phyloP scores from a whole-genome alignment of 139 green algal species.

The Chlorella sorokiniana region DNA sequence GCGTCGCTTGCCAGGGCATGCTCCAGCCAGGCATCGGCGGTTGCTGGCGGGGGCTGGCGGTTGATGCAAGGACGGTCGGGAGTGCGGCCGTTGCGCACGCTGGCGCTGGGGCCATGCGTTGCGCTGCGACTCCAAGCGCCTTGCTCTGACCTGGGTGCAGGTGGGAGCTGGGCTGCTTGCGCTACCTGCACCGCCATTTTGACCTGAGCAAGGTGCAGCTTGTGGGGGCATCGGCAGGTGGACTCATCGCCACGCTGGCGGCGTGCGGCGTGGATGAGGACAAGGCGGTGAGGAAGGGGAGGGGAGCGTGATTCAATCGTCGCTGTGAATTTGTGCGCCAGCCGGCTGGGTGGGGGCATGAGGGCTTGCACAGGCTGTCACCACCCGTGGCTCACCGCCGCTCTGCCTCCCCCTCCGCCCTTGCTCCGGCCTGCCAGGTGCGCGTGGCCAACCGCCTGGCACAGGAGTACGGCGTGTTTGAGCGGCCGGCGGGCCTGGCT shows the following conservation, averaged over 20 bases:
- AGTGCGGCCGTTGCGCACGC: too few relatives aligned
- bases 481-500: constrained; percentile 56
- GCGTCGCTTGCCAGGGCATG: background rate
- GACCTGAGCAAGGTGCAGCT: constrained; percentile 42
- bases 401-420: too few relatives aligned
- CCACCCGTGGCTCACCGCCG: background rate
- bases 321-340: background rate
- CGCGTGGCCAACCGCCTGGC: constrained; percentile 42
- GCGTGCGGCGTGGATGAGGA: constrained; percentile 52
- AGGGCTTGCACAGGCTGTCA: background rate
- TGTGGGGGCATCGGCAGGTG: constrained; percentile 50
- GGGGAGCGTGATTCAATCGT: background rate
- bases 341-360: background rate
- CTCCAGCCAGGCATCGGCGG: background rate
- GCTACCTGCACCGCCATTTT: constrained; percentile 44
- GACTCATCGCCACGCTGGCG: constrained; percentile 42
- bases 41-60: too few relatives aligned
- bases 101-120: too few relatives aligned
- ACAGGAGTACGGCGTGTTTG: constrained; percentile 50
- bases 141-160: too few relatives aligned
- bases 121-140: too few relatives aligned
- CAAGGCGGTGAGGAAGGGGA: constrained; percentile 39
- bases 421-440: background rate
- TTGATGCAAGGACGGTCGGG: too few relatives aligned
- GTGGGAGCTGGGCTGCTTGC: constrained; percentile 36